Base-by-base conservation (phyloP, 2,329 filamentous ascomycete genomes). In the Aspergillus chevalieri region DNA sequence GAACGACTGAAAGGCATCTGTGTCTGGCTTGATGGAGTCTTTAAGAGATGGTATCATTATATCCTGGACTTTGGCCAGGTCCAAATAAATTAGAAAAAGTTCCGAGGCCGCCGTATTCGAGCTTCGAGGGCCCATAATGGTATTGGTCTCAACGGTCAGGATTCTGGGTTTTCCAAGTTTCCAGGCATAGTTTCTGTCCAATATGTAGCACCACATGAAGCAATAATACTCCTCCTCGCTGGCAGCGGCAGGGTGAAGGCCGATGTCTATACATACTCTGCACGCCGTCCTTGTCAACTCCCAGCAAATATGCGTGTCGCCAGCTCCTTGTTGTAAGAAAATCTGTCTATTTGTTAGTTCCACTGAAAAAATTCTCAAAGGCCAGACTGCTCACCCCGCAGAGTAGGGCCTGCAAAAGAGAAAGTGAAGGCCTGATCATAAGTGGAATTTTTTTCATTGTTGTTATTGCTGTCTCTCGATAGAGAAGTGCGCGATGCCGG, bases 131-230 rank as follows among this genome's bases (percentile, higher is more conserved):
- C 24, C 24, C 24, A 24, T 24, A 24, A 7, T 8, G 24, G 24
- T 24, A 24, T 24, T 24, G 7, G 24, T 6, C 24, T 24, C 24
- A 24, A 24, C 1, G 24, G 24, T 8, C 24, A 24, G 24, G 24
- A 24, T 24, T 24, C 24, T 24, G 10, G 47, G 43, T 8, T 43
- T 36, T 10, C 53, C 54, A 12, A 54, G 46, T 41, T 60, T 61
- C 45, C 52, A 57, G 4, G 57, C 56, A 42, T 61, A 55, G 39
- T 59, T 61, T 30, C 51, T 48, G 36, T 61, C 58, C 42, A 61
- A 30, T 24, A 49, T 56, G 33, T 60, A 61, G 44, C 57, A 60
- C 57, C 58, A 60, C 12, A 61, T 47, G 17, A 57, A 44, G 44
- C 58, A 61, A 47, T 54, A 59, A 22, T 51, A 44, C 28, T 58